Evolutionary conservation across 345 rosid genomes (phyloP).

Genomic region (Rhodamnia argentea): DNA sequence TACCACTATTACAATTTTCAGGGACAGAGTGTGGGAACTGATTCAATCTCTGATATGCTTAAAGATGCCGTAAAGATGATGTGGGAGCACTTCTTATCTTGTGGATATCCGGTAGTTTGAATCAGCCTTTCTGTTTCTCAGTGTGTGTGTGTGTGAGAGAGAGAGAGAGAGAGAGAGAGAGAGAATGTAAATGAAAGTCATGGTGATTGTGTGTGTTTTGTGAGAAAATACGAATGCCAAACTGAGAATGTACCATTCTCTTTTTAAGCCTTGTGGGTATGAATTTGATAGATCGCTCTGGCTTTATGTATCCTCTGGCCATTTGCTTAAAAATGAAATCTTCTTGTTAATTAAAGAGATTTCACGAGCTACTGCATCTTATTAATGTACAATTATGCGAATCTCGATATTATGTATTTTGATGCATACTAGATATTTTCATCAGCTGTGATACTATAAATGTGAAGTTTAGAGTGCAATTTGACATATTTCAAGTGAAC

Average conservation of each 20-base stretch:
- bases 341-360: not conserved
- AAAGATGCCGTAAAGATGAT: slow-evolving; percentile 25
- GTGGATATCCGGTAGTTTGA: not conserved
- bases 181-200: not conserved
- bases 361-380: not conserved
- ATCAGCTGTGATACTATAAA: not conserved
- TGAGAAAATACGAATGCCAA: not conserved
- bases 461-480: not conserved
- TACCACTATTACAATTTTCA: not conserved
- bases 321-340: not conserved
- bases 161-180: no score
- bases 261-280: not conserved
- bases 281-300: not conserved
- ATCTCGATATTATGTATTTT: not conserved
- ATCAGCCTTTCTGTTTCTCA: not conserved
- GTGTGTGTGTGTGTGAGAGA: not conserved
- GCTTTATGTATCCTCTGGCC: not conserved
- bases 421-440: not conserved
- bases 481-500: not conserved
- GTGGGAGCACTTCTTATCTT: slow-evolving; percentile 26
- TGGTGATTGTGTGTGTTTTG: not conserved
- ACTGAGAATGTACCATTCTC: not conserved
- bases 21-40: slow-evolving; percentile 14
- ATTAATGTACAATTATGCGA: not conserved
- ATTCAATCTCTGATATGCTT: slow-evolving; percentile 12